Evolutionary conservation across 805 yeast species (phyloP).

Genomic region (Myxozyma sirexii): DNA sequence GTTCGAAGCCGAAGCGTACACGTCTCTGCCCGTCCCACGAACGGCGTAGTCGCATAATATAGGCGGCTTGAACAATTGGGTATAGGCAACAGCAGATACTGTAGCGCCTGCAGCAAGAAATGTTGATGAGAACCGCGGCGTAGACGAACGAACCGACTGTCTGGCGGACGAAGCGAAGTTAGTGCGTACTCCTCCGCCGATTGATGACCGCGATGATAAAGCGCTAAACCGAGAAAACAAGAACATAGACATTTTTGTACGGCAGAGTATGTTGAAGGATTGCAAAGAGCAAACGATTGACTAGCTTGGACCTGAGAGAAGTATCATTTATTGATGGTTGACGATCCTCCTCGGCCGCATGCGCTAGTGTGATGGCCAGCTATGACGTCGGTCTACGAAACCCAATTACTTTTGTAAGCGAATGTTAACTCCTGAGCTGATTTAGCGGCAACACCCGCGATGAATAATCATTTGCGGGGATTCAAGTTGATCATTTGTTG

Average conservation of each 20-base stretch:
- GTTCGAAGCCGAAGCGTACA: neutral
- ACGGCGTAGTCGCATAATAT: neutral
- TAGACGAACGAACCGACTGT: neutral
- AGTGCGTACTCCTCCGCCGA: neutral
- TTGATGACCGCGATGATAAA: neutral
- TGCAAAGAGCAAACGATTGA: too few species aligned
- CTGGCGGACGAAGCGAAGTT: neutral
- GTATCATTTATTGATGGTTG: too few species aligned
- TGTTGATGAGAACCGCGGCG: neutral
- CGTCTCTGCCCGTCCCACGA: neutral
- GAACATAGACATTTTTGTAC: neutral
- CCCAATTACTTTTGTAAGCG: too few species aligned
- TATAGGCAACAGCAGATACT: conserved; percentile 1
- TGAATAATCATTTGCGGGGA: too few species aligned
- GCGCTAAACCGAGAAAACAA: neutral
- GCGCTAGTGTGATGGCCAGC: too few species aligned
- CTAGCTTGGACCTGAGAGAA: too few species aligned
- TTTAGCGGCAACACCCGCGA: too few species aligned
- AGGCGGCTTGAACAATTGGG: neutral
- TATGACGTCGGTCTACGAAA: neutral
- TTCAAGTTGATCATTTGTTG: too few species aligned
- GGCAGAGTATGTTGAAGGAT: too few species aligned
- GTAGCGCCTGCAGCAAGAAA: neutral
- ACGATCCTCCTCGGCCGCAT: neutral
- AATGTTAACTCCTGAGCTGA: too few species aligned